Evolutionary conservation across 148 eudicot species (phyloP), one percentile per base, ranked within the genome.

Genomic region (Diospyros lotus): DNA sequence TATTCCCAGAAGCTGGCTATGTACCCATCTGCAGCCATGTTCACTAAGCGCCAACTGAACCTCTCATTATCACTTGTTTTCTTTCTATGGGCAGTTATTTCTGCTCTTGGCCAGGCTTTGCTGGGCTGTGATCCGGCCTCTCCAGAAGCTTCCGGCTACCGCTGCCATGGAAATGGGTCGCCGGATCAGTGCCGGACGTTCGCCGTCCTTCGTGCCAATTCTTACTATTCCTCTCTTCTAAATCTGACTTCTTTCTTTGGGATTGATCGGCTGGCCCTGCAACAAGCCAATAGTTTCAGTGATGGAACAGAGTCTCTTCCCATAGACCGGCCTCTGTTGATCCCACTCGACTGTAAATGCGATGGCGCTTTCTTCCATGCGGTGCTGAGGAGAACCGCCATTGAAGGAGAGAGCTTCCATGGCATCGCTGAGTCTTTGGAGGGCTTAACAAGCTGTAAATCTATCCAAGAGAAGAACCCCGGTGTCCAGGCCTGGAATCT

Each of bases 281-380:
- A 84, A 3, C 79, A 78, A 45, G 85, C 82, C n/a, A 89, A 87
- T 71, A 87, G 81, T 2, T 75, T 92, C 58, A 80, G 89, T 39
- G 48, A 78, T 42, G 77, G 79, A 13, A 75, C 87, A 5, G 82
- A 87, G 69, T 78, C 80, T 50, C 84, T 89, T n/a, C 80, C 87
- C 2, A 69, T 6, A n/a, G 65, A 81, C 7, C 86, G 76, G 68
- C 86, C 85, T 9, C 40, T 90, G 39, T 69, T 92, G 73, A 83
- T 92, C 83, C 92, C 94, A 6, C 58, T 92, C 9, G 78, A 84
- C 41, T 88, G 94, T 70, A 78, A 77, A 43, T 92, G 94, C 75
- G 66, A 71, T 15, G 68, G 72, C 8, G 75, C 67, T 40, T 53
- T 74, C 66, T 92, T 83, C 40, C 84, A 82, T 50, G 92, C 87